A percentile compares a stretch with the other conserved stretches of the same genome.
These are phyloP conservation scores for Adansonia grandidieri DNA, from an alignment of 441 rosid genomes.

Conservation along the genomic window DNA sequence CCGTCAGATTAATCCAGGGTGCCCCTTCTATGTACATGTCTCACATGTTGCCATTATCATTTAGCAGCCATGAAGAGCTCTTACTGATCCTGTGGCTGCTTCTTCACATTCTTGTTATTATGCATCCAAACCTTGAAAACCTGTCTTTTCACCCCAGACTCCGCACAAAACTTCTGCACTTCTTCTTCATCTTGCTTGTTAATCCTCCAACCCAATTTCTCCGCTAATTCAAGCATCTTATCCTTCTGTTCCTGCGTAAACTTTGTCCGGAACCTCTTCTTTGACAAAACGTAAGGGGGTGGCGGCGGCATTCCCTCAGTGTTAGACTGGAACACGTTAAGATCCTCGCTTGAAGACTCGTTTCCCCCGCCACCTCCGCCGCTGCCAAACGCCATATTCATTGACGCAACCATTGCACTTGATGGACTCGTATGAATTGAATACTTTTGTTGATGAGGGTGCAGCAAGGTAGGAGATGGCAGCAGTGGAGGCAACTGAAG, in stretches of 20 bases:
- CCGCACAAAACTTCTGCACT: conserved; percentile 69
- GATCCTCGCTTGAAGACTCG: conserved; percentile 92
- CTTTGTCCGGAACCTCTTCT: conserved; percentile 81
- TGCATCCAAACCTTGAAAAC: conserved; percentile 99
- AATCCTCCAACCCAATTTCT: conserved; percentile 89
- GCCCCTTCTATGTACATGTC: not conserved
- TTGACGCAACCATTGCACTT: conserved; percentile 65
- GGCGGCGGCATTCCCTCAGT: conserved; percentile 38
- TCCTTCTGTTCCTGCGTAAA: conserved; percentile 84
- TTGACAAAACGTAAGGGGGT: conserved; percentile 55
- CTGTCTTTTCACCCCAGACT: conserved; percentile 75
- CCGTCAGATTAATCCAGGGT: not conserved
- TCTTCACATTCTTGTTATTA: conserved; percentile 81
- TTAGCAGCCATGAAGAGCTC: not conserved
- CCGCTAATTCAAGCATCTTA: conserved; percentile 90
- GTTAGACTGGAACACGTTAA: conserved; percentile 54
- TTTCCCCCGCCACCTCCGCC: conserved; percentile 51
- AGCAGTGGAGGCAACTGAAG: conserved; percentile 56
- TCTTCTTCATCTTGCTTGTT: conserved; percentile 76
- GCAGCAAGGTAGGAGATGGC: conserved; percentile 48
- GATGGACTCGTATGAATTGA: conserved; percentile 53
- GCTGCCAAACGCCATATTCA: conserved; percentile 82
- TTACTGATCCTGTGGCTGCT: conserved; percentile 37
- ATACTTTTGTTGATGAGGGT: conserved; percentile 46
- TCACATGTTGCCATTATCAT: not conserved